phyloP scores from a whole-genome alignment of 2,329 filamentous ascomycete genomes.

The Rhinocladiella mackenziei region DNA sequence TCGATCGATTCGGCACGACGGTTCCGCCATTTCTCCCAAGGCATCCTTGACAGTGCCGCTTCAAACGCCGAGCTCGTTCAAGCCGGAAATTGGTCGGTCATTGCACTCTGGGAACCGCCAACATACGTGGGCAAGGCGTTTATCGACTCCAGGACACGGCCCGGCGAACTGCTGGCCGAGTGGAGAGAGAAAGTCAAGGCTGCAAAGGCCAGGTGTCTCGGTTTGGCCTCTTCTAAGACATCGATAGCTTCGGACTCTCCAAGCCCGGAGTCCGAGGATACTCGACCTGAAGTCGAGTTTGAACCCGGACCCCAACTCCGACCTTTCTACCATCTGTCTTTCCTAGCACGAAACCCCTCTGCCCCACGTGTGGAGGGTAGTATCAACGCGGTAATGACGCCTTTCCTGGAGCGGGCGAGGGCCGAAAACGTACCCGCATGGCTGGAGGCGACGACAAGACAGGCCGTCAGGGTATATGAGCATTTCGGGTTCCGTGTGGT shows the following conservation, averaged over 20 bases:
- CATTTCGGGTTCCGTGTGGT: constrained; percentile 26
- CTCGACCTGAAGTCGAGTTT: background rate
- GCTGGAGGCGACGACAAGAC: constrained; percentile 24
- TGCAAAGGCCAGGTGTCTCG: constrained; percentile 21
- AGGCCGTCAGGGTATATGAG: constrained; percentile 23
- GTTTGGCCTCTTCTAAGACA: background rate
- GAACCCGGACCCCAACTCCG: constrained; percentile 3
- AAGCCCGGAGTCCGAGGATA: constrained; percentile 1
- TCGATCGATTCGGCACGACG: constrained; percentile 17
- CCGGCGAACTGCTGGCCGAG: constrained; percentile 19
- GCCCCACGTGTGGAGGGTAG: constrained; percentile 17
- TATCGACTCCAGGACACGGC: constrained; percentile 20
- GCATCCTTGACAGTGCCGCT: constrained; percentile 21
- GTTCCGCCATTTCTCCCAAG: constrained; percentile 20
- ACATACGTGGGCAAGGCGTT: constrained; percentile 21
- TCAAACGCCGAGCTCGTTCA: constrained; percentile 26
- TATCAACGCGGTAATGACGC: constrained; percentile 25
- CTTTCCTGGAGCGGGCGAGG: constrained; percentile 24
- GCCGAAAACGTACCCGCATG: constrained; percentile 25
- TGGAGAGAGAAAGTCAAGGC: constrained; percentile 21
- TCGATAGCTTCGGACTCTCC: background rate
- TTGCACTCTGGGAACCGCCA: constrained; percentile 27
- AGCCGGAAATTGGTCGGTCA: constrained; percentile 25
- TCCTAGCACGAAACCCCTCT: constrained; percentile 24
- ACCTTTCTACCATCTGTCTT: constrained; percentile 26